Conservation (phyloP, 2,329 filamentous ascomycete species). For the Fusarium coicis region DNA sequence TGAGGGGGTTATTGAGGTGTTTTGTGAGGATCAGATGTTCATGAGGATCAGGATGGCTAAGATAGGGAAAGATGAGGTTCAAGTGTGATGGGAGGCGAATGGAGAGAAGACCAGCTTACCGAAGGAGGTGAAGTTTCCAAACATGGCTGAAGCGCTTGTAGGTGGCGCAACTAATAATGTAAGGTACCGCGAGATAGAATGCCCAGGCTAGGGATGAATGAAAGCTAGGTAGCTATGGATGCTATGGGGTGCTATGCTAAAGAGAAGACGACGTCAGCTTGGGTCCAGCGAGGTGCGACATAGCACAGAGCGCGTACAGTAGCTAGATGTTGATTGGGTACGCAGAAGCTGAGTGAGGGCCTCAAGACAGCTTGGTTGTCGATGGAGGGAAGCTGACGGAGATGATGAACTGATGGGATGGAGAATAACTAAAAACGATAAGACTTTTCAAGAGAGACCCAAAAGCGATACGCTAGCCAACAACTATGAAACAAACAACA, state of each 20-base stretch:
- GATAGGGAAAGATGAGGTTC: background rate
- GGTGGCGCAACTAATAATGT: conserved; percentile 37
- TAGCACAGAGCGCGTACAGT: conserved; percentile 23
- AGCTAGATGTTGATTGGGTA: conserved; percentile 3
- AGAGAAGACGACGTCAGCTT: conserved; percentile 28
- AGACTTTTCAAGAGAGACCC: background rate
- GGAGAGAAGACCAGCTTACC: conserved; percentile 48
- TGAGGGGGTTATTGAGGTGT: conserved; percentile 36
- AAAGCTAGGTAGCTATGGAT: background rate
- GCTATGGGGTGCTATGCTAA: conserved; percentile 4
- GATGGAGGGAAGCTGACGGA: conserved; percentile 5
- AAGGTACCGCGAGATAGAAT: conserved; percentile 25
- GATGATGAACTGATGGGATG: background rate
- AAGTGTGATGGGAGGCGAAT: background rate
- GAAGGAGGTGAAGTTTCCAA: conserved; percentile 55
- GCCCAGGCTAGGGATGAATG: conserved; percentile 1
- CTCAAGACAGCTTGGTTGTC: conserved; percentile 3
- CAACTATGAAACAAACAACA: background rate
- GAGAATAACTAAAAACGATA: conserved; percentile 7
- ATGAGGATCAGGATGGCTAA: background rate
- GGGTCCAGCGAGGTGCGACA: conserved; percentile 16
- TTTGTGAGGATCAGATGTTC: conserved; percentile 21
- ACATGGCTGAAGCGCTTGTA: conserved; percentile 49
- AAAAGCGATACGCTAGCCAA: background rate
- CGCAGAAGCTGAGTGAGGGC: conserved; percentile 1